Conservation (phyloP, 192 early-diverging fungal genomes). For the Diversispora eburnea region DNA sequence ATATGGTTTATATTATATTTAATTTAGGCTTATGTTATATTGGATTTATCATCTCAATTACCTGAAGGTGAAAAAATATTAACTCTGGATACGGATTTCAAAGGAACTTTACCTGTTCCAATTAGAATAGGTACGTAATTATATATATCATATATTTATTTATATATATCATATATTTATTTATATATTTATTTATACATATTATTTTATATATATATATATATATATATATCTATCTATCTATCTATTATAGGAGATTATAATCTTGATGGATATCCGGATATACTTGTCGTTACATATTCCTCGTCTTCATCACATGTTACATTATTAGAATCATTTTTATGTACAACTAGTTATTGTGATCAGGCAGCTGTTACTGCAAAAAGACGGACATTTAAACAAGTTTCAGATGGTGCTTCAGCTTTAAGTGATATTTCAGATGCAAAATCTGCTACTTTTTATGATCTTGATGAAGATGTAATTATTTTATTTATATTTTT, state of each 20-base stretch:
- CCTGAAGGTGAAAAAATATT: conserved; percentile 46
- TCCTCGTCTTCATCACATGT: conserved; percentile 47
- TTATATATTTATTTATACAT: not conserved
- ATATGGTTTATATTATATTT: not conserved
- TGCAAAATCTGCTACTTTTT: conserved; percentile 67
- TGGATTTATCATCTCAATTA: conserved; percentile 42
- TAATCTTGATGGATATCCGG: conserved; percentile 89
- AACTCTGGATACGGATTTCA: conserved; percentile 43
- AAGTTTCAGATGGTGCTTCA: conserved; percentile 63
- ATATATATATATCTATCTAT: too few relatives aligned
- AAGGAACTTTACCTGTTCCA: conserved; percentile 52
- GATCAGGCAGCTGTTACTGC: conserved; percentile 39
- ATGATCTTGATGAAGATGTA: conserved; percentile 91
- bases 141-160: not conserved
- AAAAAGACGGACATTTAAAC: conserved; percentile 57
- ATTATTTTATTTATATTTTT: conserved; percentile 27
- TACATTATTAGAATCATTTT: conserved; percentile 63
- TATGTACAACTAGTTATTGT: conserved; percentile 54
- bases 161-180: not conserved
- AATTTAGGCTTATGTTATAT: conserved; percentile 40
- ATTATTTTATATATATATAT: too few relatives aligned
- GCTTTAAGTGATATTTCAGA: conserved; percentile 47
- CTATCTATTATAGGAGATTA: conserved; percentile 57
- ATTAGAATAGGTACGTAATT: conserved; percentile 46
- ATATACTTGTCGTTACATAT: conserved; percentile 70